These are phyloP conservation scores for Ogataea saltuana DNA, from an alignment of 805 yeast species.

Conservation along the genomic window DNA sequence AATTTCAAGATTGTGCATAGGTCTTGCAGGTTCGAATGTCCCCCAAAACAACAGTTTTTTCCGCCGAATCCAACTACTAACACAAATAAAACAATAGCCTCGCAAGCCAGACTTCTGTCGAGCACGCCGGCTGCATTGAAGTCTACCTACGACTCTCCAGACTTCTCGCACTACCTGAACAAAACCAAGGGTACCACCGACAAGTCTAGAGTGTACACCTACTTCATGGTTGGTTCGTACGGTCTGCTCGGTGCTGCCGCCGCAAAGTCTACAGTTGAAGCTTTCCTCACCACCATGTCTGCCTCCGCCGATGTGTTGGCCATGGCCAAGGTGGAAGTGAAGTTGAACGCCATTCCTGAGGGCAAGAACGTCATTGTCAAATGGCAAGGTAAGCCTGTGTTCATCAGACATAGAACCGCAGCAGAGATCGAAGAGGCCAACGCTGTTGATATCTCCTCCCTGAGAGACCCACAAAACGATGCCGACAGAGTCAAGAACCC, in stretches of 20 bases:
- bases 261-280: slow-evolving; percentile 93
- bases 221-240: slow-evolving; percentile 96
- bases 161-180: slow-evolving; percentile 79
- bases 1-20: slow-evolving; percentile 9
- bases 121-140: slow-evolving; percentile 53
- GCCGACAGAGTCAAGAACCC: slow-evolving; percentile 94
- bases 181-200: slow-evolving; percentile 64
- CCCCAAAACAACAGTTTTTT: background rate
- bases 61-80: slow-evolving; percentile 16
- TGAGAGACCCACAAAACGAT: slow-evolving; percentile 95
- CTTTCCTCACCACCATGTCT: slow-evolving; percentile 88
- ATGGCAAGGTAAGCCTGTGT: slow-evolving; percentile 99
- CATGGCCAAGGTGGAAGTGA: slow-evolving; percentile 98
- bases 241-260: slow-evolving; percentile 91
- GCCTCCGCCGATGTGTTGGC: slow-evolving; percentile 99
- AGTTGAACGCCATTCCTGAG: slow-evolving; percentile 87
- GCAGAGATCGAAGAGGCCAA: slow-evolving; percentile 95
- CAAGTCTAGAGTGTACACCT: slow-evolving; percentile 81
- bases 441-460: slow-evolving; percentile 65
- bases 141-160: slow-evolving; percentile 88
- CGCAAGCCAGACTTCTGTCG: slow-evolving; percentile 50
- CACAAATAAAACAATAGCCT: slow-evolving; percentile 21
- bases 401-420: slow-evolving; percentile 97
- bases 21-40: too few species aligned
- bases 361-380: slow-evolving; percentile 98